These are phyloP conservation scores for Avena eriantha DNA, from an alignment of 176 grass and related monocot genomes.

Conservation along the genomic window DNA sequence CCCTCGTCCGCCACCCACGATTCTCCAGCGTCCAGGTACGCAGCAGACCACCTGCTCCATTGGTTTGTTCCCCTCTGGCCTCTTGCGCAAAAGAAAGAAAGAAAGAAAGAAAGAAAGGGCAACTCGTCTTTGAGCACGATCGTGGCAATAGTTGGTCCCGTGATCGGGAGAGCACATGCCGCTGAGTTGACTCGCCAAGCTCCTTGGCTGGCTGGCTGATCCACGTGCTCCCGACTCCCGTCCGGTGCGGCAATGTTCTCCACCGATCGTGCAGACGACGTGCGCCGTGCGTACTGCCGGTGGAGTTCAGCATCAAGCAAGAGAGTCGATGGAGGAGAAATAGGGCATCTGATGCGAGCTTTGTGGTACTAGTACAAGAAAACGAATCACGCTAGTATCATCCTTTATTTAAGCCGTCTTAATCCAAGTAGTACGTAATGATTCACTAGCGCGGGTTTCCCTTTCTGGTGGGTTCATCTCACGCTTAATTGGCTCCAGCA, in stretches of 20 bases:
- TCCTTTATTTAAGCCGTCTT: neutral
- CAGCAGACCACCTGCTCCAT: neutral
- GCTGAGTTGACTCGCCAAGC: slow-evolving; percentile 17
- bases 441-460: neutral
- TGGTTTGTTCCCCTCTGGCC: neutral
- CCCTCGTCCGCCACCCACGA: slow-evolving; percentile 75
- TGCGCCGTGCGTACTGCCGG: too few species aligned
- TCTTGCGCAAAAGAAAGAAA: neutral
- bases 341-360: too few species aligned
- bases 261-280: neutral
- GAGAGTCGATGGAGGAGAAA: too few species aligned
- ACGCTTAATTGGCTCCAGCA: neutral
- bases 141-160: neutral
- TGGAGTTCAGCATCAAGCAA: too few species aligned
- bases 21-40: slow-evolving; percentile 91
- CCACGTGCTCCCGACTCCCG: neutral
- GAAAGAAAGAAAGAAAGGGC: neutral
- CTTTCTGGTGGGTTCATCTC: neutral
- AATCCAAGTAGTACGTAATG: too few species aligned
- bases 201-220: too few species aligned
- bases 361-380: too few species aligned
- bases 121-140: neutral
- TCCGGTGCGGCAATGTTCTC: neutral
- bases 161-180: neutral
- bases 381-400: neutral